Evolutionary conservation across 2,329 filamentous ascomycete species (phyloP), one percentile per base, ranked within the genome.

Genomic region (Fonsecaea monophora): DNA sequence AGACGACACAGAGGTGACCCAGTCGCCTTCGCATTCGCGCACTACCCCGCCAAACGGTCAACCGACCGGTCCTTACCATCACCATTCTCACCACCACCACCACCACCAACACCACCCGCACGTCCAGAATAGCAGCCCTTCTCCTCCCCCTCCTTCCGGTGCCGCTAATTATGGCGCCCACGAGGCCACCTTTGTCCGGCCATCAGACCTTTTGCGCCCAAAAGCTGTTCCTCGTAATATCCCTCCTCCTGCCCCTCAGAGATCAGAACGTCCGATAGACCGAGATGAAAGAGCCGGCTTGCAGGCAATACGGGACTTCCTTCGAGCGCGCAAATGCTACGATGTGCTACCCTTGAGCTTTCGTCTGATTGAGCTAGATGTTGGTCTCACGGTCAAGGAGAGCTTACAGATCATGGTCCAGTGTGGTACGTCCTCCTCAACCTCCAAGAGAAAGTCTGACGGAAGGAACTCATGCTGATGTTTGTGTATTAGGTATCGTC

Each of bases 341-440:
- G 95, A 99, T 82, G 95, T 99, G 72, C 86, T 99, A 56, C 95
- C 95, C 18, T 87, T 99, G 68, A 97, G 94, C 73, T 99, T 96
- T 81, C 91, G 95, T 70, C 88, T 99, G 63, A 96, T 99, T 76
- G 88, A 97, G 71, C 92, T 99, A 78, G 96, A 99, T 80, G 98
- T 93, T 69, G 90, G 94, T 69, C 86, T 99, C 66, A 88, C 97
- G 63, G 96, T 99, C 74, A 97, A 96, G 83, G 97, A 98, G 85
- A 97, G 93, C 79, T 83, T 99, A 75, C 93, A 92, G 76, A 98
- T 98, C 73, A 85, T 99, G 71, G 92, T 93, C 55, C 94, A 98
- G 79, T 98, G 98, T 84, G 92, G 94, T 96, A 78, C 69, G 70
- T 7, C 68, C 21, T 72, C 67, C 2, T 25, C 25, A 25, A 62